Conservation (phyloP, 2,329 filamentous ascomycete species). For the Arthroderma sp. region DNA sequence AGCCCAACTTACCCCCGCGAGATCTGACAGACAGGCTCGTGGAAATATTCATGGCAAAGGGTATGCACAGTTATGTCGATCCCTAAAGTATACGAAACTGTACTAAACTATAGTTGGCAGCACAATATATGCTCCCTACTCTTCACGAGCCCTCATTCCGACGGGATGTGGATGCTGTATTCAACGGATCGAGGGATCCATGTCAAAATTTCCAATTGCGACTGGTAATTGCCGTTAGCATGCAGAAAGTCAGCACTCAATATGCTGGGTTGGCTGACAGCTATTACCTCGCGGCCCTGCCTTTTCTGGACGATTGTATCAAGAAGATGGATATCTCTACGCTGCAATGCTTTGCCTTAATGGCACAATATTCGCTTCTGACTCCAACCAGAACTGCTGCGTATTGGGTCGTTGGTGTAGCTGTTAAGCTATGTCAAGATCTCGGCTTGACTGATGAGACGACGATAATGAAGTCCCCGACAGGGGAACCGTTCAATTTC, state of each 20-base stretch:
- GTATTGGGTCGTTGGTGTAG: slow-evolving; percentile 84
- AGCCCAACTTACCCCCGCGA: slow-evolving; percentile 58
- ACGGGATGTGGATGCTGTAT: slow-evolving; percentile 66
- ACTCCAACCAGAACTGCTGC: slow-evolving; percentile 86
- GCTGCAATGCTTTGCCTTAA: slow-evolving; percentile 74
- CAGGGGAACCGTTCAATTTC: slow-evolving; percentile 49
- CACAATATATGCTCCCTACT: slow-evolving; percentile 75
- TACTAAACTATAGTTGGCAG: slow-evolving; percentile 33
- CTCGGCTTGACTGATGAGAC: slow-evolving; percentile 79
- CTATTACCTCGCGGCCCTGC: slow-evolving; percentile 83
- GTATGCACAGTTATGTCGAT: slow-evolving; percentile 31
- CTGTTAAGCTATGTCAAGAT: slow-evolving; percentile 76
- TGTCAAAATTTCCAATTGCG: slow-evolving; percentile 80
- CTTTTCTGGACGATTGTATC: slow-evolving; percentile 68
- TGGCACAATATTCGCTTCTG: slow-evolving; percentile 81
- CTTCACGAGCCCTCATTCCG: slow-evolving; percentile 73
- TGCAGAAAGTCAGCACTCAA: slow-evolving; percentile 78
- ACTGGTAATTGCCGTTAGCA: slow-evolving; percentile 86
- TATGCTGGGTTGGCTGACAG: slow-evolving; percentile 92
- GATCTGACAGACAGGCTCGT: slow-evolving; percentile 65
- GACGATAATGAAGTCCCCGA: slow-evolving; percentile 56
- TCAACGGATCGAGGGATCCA: slow-evolving; percentile 58
- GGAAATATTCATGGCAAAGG: slow-evolving; percentile 74
- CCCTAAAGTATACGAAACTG: not conserved
- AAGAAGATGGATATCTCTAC: slow-evolving; percentile 82